Conservation (phyloP, 176 grass and related monocot species). For the Chrysopogon serrulatus region DNA sequence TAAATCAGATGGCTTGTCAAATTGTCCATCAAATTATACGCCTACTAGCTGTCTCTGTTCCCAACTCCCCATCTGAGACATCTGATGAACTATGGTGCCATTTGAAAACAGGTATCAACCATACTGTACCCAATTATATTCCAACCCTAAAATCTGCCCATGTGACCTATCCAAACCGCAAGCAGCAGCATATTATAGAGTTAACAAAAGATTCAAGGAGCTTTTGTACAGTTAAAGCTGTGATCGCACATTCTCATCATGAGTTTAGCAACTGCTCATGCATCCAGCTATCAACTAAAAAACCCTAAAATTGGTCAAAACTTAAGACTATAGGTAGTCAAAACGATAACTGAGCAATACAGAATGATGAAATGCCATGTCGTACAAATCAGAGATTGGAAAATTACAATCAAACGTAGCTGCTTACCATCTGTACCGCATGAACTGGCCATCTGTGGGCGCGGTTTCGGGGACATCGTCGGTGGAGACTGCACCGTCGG, state of each 20-base stretch:
- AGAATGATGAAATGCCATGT: neutral
- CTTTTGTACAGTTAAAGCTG: neutral
- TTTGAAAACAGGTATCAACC: neutral
- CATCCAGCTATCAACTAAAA: neutral
- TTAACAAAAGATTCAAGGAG: neutral
- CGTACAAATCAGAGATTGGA: neutral
- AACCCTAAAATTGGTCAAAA: neutral
- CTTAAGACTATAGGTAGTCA: too few relatives aligned
- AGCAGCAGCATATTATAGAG: neutral
- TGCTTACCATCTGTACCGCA: slow-evolving; percentile 92
- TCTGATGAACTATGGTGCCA: neutral
- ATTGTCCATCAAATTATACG: neutral
- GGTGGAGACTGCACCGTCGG: slow-evolving; percentile 49
- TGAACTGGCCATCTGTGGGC: slow-evolving; percentile 60
- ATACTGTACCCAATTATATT: neutral
- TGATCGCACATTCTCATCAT: neutral
- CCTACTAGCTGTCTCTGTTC: neutral
- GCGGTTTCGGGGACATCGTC: slow-evolving; percentile 56
- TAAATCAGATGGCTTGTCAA: neutral
- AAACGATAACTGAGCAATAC: neutral
- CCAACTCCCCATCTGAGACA: neutral
- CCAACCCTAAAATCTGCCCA: neutral
- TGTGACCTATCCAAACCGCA: neutral
- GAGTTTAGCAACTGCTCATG: slow-evolving; percentile 5
- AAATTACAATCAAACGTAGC: neutral